Evolutionary conservation across 2,329 filamentous ascomycete genomes (phyloP).

Genomic region (Colletotrichum simmondsii): DNA sequence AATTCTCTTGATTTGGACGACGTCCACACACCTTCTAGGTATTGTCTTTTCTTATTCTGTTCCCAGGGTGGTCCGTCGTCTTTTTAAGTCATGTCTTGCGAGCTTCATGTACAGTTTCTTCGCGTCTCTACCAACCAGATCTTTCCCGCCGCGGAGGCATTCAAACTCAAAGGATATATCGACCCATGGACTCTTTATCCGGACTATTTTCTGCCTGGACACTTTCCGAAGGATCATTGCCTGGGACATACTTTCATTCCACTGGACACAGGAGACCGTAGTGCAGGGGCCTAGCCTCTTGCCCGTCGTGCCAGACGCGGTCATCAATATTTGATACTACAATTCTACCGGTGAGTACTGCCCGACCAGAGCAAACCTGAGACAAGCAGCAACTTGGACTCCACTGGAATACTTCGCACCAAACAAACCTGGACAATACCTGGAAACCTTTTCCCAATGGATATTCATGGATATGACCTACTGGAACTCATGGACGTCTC

Average conservation of each 20-base stretch:
- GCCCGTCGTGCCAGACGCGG: conserved; percentile 45
- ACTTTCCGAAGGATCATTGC: conserved; percentile 23
- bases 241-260: not conserved
- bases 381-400: conserved; percentile 36
- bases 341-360: conserved; percentile 49
- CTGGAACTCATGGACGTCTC: conserved; percentile 18
- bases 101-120: conserved; percentile 44
- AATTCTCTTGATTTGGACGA: conserved; percentile 68
- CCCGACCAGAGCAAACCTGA: conserved; percentile 39
- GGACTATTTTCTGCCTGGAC: conserved; percentile 8
- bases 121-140: conserved; percentile 31
- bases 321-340: conserved; percentile 36
- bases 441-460: conserved; percentile 4
- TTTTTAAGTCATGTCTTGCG: conserved; percentile 43
- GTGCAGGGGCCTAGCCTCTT: not conserved
- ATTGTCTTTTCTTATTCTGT: conserved; percentile 63
- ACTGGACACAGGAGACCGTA: conserved; percentile 24
- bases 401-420: conserved; percentile 28
- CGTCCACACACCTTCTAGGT: conserved; percentile 71
- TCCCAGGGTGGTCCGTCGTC: conserved; percentile 55
- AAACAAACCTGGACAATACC: conserved; percentile 30
- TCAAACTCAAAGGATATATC: conserved; percentile 23
- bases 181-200: conserved; percentile 15
- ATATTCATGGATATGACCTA: conserved; percentile 1
- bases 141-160: conserved; percentile 25